Evolutionary conservation across 768 basidiomycete species (phyloP).

Genomic region (Agaricus bisporus): DNA sequence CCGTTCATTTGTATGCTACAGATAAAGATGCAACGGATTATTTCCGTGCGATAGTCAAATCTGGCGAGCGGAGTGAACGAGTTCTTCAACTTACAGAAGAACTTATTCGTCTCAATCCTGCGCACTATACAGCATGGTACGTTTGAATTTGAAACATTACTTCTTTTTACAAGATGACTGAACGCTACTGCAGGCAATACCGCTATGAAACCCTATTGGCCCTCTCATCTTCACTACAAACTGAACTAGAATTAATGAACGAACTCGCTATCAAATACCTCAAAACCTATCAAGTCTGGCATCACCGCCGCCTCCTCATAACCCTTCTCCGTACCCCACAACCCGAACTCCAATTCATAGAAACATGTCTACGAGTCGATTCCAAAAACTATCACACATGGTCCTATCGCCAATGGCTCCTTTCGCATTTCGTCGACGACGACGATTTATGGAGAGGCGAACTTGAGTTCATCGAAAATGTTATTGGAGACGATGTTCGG

Average conservation of each 20-base stretch:
- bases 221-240: constrained; percentile 59
- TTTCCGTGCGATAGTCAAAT: constrained; percentile 79
- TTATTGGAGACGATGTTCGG: constrained; percentile 71
- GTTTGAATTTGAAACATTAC: constrained; percentile 17
- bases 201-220: constrained; percentile 82
- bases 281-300: constrained; percentile 99
- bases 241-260: constrained; percentile 82
- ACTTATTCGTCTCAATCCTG: constrained; percentile 89
- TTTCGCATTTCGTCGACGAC: constrained; percentile 75
- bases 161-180: background rate
- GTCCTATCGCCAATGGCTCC: constrained; percentile 95
- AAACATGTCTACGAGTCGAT: constrained; percentile 64
- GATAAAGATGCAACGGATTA: constrained; percentile 93
- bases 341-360: constrained; percentile 79
- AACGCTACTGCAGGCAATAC: constrained; percentile 71
- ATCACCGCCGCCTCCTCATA: constrained; percentile 77
- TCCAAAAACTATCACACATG: constrained; percentile 99
- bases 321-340: constrained; percentile 43
- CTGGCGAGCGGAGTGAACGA: constrained; percentile 71
- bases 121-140: constrained; percentile 96
- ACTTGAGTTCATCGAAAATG: constrained; percentile 64
- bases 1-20: constrained; percentile 23
- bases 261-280: constrained; percentile 76
- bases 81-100: constrained; percentile 84
- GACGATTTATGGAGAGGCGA: constrained; percentile 67